Conservation (phyloP, 2,329 filamentous ascomycete species). For the Ophiocordyceps camponoti-floridani region DNA sequence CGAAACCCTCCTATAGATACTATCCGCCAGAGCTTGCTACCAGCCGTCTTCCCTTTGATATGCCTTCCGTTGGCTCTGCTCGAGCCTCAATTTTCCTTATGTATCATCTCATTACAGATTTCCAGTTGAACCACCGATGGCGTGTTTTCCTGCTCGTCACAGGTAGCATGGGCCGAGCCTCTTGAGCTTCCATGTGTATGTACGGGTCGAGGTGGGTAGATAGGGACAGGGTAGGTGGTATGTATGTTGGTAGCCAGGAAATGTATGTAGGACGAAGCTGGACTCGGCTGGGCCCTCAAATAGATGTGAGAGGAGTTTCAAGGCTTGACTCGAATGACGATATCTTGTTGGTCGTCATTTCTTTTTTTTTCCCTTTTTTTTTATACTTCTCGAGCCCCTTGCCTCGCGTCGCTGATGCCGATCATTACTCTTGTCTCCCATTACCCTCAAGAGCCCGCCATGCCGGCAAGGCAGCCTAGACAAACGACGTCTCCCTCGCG, state of each 20-base stretch:
- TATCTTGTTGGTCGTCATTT: background rate
- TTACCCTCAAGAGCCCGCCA: constrained; percentile 17
- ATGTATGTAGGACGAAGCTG: background rate
- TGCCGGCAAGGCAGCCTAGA: constrained; percentile 37
- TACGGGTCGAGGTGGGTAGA: background rate
- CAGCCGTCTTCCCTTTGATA: no score
- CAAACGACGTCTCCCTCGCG: constrained; percentile 48
- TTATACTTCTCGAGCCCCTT: background rate
- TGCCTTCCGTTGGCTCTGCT: no score
- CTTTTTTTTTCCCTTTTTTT: background rate
- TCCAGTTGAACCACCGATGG: no score
- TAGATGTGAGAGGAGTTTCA: background rate
- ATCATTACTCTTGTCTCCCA: background rate
- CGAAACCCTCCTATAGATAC: no score
- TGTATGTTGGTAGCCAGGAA: background rate
- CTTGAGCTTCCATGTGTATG: background rate
- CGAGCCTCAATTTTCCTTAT: no score
- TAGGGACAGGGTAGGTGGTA: no score
- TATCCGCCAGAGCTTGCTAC: no score
- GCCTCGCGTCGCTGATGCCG: background rate
- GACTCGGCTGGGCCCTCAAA: no score
- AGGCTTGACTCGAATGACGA: background rate
- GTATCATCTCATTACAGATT: no score
- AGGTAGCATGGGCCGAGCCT: no score
- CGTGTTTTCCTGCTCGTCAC: no score